Evolutionary conservation across 257 asterid genomes (phyloP), one percentile per base, ranked within the genome.

Genomic region (Penstemon davidsonii): DNA sequence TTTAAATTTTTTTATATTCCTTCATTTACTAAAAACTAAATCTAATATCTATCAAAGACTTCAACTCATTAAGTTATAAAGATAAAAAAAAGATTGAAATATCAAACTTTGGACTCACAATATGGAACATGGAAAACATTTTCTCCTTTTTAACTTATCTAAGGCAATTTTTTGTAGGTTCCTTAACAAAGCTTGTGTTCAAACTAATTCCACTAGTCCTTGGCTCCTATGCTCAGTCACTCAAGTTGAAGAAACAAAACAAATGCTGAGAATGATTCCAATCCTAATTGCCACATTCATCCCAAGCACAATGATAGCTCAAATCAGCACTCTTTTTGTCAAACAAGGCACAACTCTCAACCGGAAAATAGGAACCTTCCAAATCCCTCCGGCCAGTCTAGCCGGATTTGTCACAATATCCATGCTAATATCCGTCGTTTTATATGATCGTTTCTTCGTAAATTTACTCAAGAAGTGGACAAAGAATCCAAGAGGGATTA

Each of bases 201-300:
- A 68, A 74, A 80, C 87, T 55, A 79, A 41, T 15, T 60, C 84
- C 33, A 75, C 74, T 0, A 75, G 75, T 64, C 92, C 89, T 10
- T 92, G 98, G 96, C 65, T 77, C 74, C 80, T 87, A 3, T 85
- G 91, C 70, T 39, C 96, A 36, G 88, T 91, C 36, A 91, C 97
- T 0, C 89, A 88, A 82, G 95, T 86, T 0, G 97, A 91, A 74
- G 97, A 86, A 74, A 86, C 95, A 13, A 91, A 91, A 55, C 96
- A 85, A 74, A 87, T 91, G 84, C 81, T 91, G 11, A 76, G 88
- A 52, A 87, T 91, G 93, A 68, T 89, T 65, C 96, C 95, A 4
- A 81, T 91, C 25, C 18, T 85, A 51, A 10, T 85, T 10, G 81
- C 81, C 62, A 86, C 96, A 54, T 78, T 90, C 67, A 45, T 88